Conservation (phyloP, 2,329 filamentous ascomycete genomes). For the Chaetomium sp. region DNA sequence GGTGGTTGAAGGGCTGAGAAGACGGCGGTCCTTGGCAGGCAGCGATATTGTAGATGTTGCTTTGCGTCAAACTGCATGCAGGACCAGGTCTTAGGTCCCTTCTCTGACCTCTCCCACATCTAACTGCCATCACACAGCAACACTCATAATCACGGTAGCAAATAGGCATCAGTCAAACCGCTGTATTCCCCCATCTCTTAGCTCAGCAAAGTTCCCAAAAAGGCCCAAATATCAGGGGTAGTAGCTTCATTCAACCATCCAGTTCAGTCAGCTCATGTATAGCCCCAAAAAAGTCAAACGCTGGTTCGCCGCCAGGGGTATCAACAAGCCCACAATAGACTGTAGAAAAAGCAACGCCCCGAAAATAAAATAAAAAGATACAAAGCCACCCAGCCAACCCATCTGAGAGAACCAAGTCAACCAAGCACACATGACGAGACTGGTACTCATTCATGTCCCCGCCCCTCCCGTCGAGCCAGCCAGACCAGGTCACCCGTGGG, state of each 20-base stretch:
- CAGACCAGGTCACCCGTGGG: neutral
- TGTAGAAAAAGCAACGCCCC: conserved; percentile 3
- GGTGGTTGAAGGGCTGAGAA: neutral
- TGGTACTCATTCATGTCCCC: neutral
- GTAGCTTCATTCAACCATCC: neutral
- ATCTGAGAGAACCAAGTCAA: conserved; percentile 2
- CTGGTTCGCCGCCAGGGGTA: conserved; percentile 24
- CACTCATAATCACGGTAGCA: neutral
- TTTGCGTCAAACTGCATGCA: neutral
- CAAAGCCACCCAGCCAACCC: neutral
- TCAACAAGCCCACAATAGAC: conserved; percentile 16
- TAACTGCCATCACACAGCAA: neutral
- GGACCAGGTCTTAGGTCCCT: neutral
- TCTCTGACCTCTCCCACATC: neutral
- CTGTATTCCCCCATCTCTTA: conserved; percentile 1
- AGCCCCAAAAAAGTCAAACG: conserved; percentile 11
- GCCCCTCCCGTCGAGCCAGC: neutral
- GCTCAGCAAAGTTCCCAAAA: neutral
- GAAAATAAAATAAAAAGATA: neutral
- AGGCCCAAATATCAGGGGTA: neutral
- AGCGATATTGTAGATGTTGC: neutral
- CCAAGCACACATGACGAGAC: conserved; percentile 4
- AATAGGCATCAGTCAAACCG: neutral
- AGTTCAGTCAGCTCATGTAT: neutral
- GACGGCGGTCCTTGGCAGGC: neutral